Base-by-base conservation (phyloP, 306 rosid genomes). In the Boehmeria nivea region DNA sequence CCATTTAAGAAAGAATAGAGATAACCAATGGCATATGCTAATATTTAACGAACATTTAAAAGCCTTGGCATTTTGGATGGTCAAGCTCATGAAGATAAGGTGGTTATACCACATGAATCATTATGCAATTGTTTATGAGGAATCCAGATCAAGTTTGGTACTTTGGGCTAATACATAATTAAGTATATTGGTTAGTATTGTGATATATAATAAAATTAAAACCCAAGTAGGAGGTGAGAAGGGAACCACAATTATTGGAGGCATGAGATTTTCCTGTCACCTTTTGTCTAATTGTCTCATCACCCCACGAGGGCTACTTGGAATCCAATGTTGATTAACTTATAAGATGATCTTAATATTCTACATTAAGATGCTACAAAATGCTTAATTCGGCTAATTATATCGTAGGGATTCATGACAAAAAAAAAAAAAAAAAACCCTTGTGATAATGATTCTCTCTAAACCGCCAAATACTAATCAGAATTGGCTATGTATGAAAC, bases 301-400 rank as follows among this genome's bases (percentile, higher is more conserved):
- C 58, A 56, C 64, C 51, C 31, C 69, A 74, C 56, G 36, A 70
- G 67, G 62, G 52, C 60, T 53, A 47, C 46, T 58, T 57, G 71
- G 81, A 63, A 81, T 82, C 84, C 81, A 54, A 81, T 65, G 78
- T 69, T 36, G 4, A 8, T 10, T 40, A 31, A 26, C 31, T 36
- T 11, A 22, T n/a, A 59, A 49, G 14, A 12, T 55, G 11, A 36
- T 7, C 31, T 37, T 3, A 31, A 8, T 12, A 53, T 37, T 8
- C 22, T 31, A n/a, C 1, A 43, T 60, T 34, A 14, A 27, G 14
- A 6, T 20, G 28, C 13, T 25, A 26, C 15, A 27, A 10, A 43
- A 9, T 10, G 8, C 15, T n/a, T n/a, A n/a, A n/a, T n/a, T n/a
- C n/a, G n/a, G n/a, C n/a, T n/a, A n/a, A n/a, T n/a, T n/a, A n/a